phyloP scores from a whole-genome alignment of 495 filamentous ascomycete species.

The Penicillium maclennaniae region DNA sequence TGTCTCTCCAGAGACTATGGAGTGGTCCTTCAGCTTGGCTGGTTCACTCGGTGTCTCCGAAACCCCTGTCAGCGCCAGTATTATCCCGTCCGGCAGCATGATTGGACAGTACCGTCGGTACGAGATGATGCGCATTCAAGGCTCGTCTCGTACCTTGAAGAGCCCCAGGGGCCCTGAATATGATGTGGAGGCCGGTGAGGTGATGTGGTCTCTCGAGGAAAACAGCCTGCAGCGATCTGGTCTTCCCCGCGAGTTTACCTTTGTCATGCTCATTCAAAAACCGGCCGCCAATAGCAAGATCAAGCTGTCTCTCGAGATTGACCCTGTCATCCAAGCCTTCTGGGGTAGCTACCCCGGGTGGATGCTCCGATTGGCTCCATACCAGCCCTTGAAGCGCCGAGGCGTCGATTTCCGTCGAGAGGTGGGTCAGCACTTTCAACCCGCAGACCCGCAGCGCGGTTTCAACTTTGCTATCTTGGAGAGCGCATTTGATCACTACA shows the following conservation, averaged over 20 bases:
- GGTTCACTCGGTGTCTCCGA: conserved; percentile 48
- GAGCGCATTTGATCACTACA: conserved; percentile 41
- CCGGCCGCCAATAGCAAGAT: conserved; percentile 29
- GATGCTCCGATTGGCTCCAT: conserved; percentile 27
- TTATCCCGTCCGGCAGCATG: conserved; percentile 40
- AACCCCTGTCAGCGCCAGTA: conserved; percentile 39
- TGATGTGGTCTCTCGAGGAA: conserved; percentile 52
- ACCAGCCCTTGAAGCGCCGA: conserved; percentile 25
- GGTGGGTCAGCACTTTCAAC: conserved; percentile 39
- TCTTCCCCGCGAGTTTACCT: conserved; percentile 53
- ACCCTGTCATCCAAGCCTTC: conserved; percentile 37
- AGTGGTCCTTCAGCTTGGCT: conserved; percentile 50
- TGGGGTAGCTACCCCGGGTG: conserved; percentile 31
- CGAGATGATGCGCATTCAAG: conserved; percentile 54
- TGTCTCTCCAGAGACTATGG: conserved; percentile 49
- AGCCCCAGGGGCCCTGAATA: conserved; percentile 30
- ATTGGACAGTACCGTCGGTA: conserved; percentile 42
- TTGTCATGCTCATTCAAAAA: conserved; percentile 49
- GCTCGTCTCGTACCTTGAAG: conserved; percentile 40
- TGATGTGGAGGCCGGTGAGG: conserved; percentile 42
- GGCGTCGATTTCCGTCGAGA: conserved; percentile 33
- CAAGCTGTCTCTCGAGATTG: conserved; percentile 32
- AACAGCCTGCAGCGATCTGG: conserved; percentile 49
- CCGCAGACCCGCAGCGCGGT: conserved; percentile 21
- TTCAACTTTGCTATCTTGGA: conserved; percentile 42